Evolutionary conservation across 306 rosid species (phyloP).

Genomic region (Cucumis sativus): Cucumber_9930_V3 NC_026661.2:2179501-2180000

Average conservation of each 20-base stretch:
- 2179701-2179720: neutral
- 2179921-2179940: neutral
- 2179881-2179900: neutral
- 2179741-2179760: neutral
- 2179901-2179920: neutral
- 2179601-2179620: neutral
- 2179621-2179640: neutral
- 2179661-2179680: neutral
- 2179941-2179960: no score
- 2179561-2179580: neutral
- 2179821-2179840: neutral
- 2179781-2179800: neutral
- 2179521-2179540: slow-evolving; percentile 1
- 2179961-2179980: no score
- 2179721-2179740: neutral
- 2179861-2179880: no score
- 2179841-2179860: neutral
- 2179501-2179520: neutral
- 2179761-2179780: neutral
- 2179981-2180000: no score
- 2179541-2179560: neutral
- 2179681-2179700: neutral
- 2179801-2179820: neutral
- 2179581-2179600: neutral
- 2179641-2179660: neutral